phyloP scores from a whole-genome alignment of 2,329 filamentous ascomycete genomes.

The Sclerotinia trifoliorum region DNA sequence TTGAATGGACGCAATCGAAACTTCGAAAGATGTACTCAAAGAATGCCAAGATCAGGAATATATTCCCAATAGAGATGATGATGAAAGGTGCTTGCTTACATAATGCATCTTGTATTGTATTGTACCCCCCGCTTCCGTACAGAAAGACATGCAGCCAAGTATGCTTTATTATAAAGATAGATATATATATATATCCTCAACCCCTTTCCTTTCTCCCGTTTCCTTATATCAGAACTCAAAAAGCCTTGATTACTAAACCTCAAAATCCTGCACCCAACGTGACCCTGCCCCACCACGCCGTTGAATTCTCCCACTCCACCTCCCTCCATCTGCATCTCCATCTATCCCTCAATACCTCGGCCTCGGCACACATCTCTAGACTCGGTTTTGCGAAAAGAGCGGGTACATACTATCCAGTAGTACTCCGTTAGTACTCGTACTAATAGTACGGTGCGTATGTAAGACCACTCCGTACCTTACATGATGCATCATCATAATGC shows the following conservation, averaged over 20 bases:
- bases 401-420: not conserved
- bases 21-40: too few relatives aligned
- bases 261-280: too few relatives aligned
- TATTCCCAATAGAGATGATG: not conserved
- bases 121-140: not conserved
- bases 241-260: too few relatives aligned
- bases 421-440: too few relatives aligned
- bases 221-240: not conserved
- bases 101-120: not conserved
- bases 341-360: not conserved
- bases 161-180: not conserved
- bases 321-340: not conserved
- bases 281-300: not conserved
- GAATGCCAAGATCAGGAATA: not conserved
- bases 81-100: conserved; percentile 2
- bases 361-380: not conserved
- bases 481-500: too few relatives aligned
- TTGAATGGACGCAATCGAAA: not conserved
- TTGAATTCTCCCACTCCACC: not conserved
- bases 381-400: not conserved
- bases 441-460: too few relatives aligned
- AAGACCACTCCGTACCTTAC: too few relatives aligned
- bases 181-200: not conserved
- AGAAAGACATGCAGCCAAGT: not conserved
- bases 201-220: not conserved